These are phyloP conservation scores for Anthracocystis panici-leucophaei DNA, from an alignment of 1,284 basidiomycete species.

Conservation along the genomic window DNA sequence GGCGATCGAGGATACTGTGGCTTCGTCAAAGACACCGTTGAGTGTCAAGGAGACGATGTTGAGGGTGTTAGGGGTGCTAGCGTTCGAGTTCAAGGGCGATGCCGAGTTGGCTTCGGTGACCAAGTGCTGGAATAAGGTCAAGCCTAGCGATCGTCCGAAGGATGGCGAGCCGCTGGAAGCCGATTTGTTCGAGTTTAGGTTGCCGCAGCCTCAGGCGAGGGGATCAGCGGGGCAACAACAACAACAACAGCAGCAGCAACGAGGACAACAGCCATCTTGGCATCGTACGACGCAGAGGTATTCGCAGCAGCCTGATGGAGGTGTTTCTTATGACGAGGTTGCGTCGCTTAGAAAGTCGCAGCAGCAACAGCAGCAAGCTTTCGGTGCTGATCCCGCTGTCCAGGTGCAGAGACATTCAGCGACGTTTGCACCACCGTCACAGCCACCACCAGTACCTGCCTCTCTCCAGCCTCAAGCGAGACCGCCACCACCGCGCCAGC, in stretches of 20 bases:
- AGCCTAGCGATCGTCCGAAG: constrained; percentile 50
- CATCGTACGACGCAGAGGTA: constrained; percentile 2
- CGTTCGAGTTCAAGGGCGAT: constrained; percentile 56
- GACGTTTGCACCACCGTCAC: constrained; percentile 1
- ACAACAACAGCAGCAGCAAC: constrained; percentile 10
- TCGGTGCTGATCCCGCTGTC: background rate
- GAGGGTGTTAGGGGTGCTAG: constrained; percentile 57
- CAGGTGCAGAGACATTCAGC: constrained; percentile 7
- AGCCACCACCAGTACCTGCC: background rate
- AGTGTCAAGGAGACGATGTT: constrained; percentile 59
- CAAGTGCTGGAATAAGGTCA: constrained; percentile 61
- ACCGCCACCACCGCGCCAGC: constrained; percentile 4
- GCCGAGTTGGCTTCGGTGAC: constrained; percentile 53
- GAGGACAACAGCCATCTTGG: background rate
- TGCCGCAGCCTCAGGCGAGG: constrained; percentile 28
- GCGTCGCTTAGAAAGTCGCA: background rate
- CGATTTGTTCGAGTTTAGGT: constrained; percentile 39
- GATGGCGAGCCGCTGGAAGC: constrained; percentile 52
- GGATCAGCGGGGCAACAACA: background rate
- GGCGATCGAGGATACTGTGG: constrained; percentile 54
- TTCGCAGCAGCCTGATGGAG: constrained; percentile 9
- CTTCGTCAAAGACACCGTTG: constrained; percentile 52
- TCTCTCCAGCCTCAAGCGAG: constrained; percentile 1
- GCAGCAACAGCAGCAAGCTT: constrained; percentile 5
- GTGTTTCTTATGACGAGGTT: background rate